These are phyloP conservation scores for Fusarium nurragi DNA, from an alignment of 2,329 filamentous ascomycete species.

Conservation along the genomic window DNA sequence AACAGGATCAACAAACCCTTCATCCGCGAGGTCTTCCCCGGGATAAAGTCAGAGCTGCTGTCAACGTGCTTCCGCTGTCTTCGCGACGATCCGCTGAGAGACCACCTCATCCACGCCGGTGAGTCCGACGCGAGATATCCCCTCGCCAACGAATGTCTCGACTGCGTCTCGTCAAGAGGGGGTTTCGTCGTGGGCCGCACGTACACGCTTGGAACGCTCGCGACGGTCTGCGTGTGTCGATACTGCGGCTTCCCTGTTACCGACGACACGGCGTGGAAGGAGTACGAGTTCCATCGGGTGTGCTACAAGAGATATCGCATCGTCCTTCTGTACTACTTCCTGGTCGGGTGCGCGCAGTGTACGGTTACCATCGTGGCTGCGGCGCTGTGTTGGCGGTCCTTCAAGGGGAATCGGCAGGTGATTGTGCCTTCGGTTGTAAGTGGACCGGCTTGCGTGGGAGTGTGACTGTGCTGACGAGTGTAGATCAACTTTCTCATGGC, in stretches of 20 bases:
- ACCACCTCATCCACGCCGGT: constrained; percentile 48
- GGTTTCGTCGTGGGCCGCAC: constrained; percentile 52
- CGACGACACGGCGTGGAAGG: constrained; percentile 44
- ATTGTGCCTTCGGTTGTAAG: constrained; percentile 51
- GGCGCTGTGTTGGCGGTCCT: constrained; percentile 53
- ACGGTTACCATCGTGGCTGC: constrained; percentile 49
- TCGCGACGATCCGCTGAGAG: constrained; percentile 45
- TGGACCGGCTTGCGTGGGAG: accelerated
- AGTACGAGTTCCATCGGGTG: constrained; percentile 53
- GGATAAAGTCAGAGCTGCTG: constrained; percentile 46
- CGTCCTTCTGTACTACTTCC: constrained; percentile 51
- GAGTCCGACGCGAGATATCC: constrained; percentile 48
- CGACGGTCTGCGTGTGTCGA: constrained; percentile 53
- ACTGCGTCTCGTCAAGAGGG: constrained; percentile 49
- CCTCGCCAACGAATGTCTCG: constrained; percentile 53
- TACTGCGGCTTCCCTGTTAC: constrained; percentile 56
- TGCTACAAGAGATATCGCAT: constrained; percentile 54
- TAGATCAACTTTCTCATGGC: constrained; percentile 52
- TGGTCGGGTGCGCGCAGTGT: constrained; percentile 53
- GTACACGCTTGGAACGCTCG: constrained; percentile 50
- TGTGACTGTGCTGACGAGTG: constrained; percentile 3
- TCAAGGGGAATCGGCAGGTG: constrained; percentile 42
- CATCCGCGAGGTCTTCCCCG: constrained; percentile 51
- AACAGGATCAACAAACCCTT: constrained; percentile 48
- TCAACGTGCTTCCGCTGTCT: constrained; percentile 56